Evolutionary conservation across 345 rosid species (phyloP).

Genomic region (Heritiera fomes): DNA sequence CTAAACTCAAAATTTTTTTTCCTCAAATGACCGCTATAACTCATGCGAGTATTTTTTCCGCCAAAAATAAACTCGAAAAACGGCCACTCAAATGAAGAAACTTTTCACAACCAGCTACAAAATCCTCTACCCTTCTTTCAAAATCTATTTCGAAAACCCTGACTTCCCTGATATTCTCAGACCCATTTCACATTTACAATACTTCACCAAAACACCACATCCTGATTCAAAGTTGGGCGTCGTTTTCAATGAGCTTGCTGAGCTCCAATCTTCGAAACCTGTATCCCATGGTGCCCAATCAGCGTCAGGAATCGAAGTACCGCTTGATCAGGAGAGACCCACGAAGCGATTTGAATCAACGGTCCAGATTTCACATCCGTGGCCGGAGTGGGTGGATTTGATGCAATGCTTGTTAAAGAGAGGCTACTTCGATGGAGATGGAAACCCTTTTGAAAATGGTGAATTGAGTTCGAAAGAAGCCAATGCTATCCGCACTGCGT

Average conservation of each 20-base stretch:
- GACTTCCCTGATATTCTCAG: slow-evolving; percentile 14
- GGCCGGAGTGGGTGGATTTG: slow-evolving; percentile 82
- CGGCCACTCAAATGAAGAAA: slow-evolving; percentile 31
- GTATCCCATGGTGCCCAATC: slow-evolving; percentile 18
- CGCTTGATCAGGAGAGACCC: background rate
- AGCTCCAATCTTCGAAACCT: slow-evolving; percentile 32
- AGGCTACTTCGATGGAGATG: slow-evolving; percentile 56
- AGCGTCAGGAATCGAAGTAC: background rate
- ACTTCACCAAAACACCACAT: slow-evolving; percentile 25
- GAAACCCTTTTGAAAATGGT: slow-evolving; percentile 40
- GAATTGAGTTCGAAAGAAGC: slow-evolving; percentile 51
- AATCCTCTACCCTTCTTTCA: slow-evolving; percentile 25
- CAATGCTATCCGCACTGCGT: slow-evolving; percentile 69
- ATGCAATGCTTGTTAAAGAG: slow-evolving; percentile 56
- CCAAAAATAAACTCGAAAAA: slow-evolving; percentile 1
- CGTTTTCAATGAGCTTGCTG: slow-evolving; percentile 27
- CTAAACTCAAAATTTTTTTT: no score
- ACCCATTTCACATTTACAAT: slow-evolving; percentile 35
- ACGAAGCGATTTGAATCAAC: slow-evolving; percentile 18
- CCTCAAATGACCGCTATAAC: no score
- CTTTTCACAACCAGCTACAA: slow-evolving; percentile 29
- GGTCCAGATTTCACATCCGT: slow-evolving; percentile 58
- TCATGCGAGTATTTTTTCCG: slow-evolving; percentile 11
- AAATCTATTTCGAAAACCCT: background rate
- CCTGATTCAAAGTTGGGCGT: slow-evolving; percentile 27